Evolutionary conservation across 208 protist genomes (phyloP), one percentile per base, ranked within the genome.

Genomic region (Leishmania mexicana): DNA sequence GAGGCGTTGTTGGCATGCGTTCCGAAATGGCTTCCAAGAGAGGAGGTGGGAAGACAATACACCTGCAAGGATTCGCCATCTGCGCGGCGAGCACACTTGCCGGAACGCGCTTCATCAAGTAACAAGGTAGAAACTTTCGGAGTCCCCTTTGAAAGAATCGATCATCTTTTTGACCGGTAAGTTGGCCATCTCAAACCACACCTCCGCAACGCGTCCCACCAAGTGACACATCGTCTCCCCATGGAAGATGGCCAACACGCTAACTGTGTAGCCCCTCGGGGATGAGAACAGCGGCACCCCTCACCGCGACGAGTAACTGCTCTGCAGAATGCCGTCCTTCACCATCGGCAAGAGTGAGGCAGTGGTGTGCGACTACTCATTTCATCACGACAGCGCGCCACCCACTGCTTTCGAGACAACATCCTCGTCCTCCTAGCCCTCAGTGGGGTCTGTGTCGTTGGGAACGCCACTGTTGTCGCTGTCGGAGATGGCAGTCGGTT

Each of bases 271-370:
- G 65, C 83, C 87, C 62, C 80, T 45, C 24, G 72, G 24, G 35
- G 80, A 85, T 15, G 82, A 80, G 83, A 89, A 89, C 42, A 93
- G 79, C 28, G 91, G 81, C 31, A 91, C 85, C 75, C 79, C 83
- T 2, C 89, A 53, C 62, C 92, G 84, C 35, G 87, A 80, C 21
- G 77, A 40, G 57, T 81, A 85, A 13, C 88, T 83, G 28, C 80
- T 86, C 10, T 76, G 75, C 53, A 86, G 74, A 31, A 93, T 72
- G 78, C 85, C 90, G 0, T 88, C 87, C 73, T 89, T 89, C 38
- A 90, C 74, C 47, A 89, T 76, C 0, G 83, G 70, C 2, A 89
- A 80, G 75, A 92, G 90, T 0, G 83, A 80, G 0, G 89, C 74
- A 71, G 81, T 90, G 38, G 65, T 88, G 17, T 80, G 85, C 62